These are phyloP conservation scores for Tylopilus rubrobrunneus DNA, from an alignment of 768 basidiomycete species.

Conservation along the genomic window DNA sequence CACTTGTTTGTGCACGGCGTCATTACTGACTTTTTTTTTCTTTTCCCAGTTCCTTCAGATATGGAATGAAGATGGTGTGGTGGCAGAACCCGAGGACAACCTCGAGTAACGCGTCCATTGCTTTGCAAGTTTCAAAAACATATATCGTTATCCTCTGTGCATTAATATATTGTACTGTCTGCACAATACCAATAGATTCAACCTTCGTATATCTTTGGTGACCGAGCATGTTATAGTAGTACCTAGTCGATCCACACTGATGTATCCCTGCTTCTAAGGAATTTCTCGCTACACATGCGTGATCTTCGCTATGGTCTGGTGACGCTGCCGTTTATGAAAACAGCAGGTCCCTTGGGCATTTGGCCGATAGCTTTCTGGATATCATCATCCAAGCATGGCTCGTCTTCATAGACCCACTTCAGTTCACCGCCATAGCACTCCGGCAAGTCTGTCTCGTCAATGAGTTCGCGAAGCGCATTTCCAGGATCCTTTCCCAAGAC, in stretches of 20 bases:
- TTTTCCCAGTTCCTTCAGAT: slow-evolving; percentile 61
- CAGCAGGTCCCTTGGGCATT: slow-evolving; percentile 54
- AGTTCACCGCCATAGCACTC: slow-evolving; percentile 70
- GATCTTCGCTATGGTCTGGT: slow-evolving; percentile 17
- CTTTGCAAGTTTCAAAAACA: slow-evolving; percentile 1
- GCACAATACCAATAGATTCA: slow-evolving; percentile 3
- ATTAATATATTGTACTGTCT: slow-evolving; percentile 27
- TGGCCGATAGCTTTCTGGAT: slow-evolving; percentile 42
- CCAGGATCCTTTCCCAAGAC: slow-evolving; percentile 63
- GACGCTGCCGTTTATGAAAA: slow-evolving; percentile 46
- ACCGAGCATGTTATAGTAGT: too few relatives aligned
- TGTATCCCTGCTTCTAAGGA: not conserved
- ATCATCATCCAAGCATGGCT: slow-evolving; percentile 59
- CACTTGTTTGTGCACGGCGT: slow-evolving; percentile 7
- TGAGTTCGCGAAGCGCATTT: slow-evolving; percentile 46
- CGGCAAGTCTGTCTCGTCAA: slow-evolving; percentile 52
- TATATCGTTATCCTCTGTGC: slow-evolving; percentile 27
- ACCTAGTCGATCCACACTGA: too few relatives aligned
- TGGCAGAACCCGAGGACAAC: slow-evolving; percentile 58
- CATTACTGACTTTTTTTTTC: slow-evolving; percentile 2
- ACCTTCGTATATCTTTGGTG: too few relatives aligned
- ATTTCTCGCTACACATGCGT: too few relatives aligned
- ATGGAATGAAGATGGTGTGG: slow-evolving; percentile 79
- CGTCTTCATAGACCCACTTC: slow-evolving; percentile 66
- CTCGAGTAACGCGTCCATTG: slow-evolving; percentile 23